Percentiles rank a stretch among this genome's conserved stretches.
These are phyloP conservation scores for Taphrina populina DNA, from an alignment of 1,139 yeast genomes.

Conservation along the genomic window DNA sequence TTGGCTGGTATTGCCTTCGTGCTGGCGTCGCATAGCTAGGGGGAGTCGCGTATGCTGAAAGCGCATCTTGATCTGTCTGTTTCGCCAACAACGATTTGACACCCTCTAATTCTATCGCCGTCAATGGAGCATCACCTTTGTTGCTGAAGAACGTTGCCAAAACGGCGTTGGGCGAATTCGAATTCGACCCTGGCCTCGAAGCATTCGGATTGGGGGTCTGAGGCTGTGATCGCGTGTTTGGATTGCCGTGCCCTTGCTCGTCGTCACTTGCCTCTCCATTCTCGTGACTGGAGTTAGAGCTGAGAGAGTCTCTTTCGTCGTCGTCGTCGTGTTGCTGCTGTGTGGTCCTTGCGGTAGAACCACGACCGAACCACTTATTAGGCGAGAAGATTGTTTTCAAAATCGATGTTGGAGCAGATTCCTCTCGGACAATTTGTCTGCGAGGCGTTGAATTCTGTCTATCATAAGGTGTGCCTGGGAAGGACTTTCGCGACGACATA, in stretches of 20 bases:
- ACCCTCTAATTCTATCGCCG: constrained; percentile 80
- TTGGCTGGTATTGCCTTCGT: constrained; percentile 20
- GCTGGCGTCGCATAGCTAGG: constrained; percentile 17
- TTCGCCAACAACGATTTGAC: constrained; percentile 59
- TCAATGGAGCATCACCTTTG: constrained; percentile 73
- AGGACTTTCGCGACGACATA: constrained; percentile 12
- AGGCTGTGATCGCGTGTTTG: not conserved
- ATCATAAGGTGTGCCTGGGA: constrained; percentile 14
- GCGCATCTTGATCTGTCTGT: not conserved
- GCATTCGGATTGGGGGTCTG: constrained; percentile 2
- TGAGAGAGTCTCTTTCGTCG: not conserved
- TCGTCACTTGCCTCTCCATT: constrained; percentile 3
- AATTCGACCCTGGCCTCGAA: not conserved
- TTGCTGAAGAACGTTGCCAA: constrained; percentile 69
- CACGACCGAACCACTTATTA: constrained; percentile 1
- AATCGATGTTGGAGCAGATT: constrained; percentile 5
- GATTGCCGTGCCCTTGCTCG: not conserved
- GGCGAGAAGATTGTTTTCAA: constrained; percentile 26
- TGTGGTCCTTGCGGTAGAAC: not conserved
- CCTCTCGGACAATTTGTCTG: constrained; percentile 2
- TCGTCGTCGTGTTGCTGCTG: not conserved
- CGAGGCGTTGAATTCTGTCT: constrained; percentile 17
- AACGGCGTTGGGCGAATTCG: constrained; percentile 54
- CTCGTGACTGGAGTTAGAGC: not conserved
- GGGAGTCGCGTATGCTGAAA: not conserved